phyloP scores from a whole-genome alignment of 2,329 filamentous ascomycete genomes.

The Verticillium nonalfalfae region DNA sequence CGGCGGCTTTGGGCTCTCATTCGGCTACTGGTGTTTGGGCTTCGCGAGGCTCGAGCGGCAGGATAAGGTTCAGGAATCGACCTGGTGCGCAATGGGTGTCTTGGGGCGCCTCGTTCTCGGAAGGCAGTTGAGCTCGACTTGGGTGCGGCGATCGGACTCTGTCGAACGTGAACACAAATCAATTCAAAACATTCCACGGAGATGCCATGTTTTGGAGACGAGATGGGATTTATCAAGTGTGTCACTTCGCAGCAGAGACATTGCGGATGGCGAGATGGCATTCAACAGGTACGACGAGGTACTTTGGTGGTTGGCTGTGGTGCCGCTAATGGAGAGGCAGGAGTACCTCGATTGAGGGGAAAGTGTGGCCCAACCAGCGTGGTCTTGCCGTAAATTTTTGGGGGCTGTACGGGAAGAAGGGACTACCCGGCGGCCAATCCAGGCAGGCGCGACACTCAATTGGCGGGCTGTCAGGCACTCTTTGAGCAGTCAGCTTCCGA shows the following conservation, averaged over 20 bases:
- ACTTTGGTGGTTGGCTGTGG: no score
- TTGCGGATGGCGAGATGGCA: not conserved
- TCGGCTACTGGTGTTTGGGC: no score
- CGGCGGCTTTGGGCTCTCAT: not conserved
- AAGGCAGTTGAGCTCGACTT: no score
- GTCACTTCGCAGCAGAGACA: not conserved
- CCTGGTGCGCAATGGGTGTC: no score
- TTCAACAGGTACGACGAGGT: no score
- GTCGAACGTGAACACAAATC: not conserved
- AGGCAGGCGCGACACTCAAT: not conserved
- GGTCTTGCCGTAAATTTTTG: not conserved
- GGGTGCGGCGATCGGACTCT: not conserved
- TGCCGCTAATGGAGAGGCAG: no score
- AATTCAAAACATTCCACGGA: not conserved
- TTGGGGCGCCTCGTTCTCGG: no score
- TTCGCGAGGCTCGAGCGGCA: no score
- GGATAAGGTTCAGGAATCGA: no score
- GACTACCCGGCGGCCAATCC: not conserved
- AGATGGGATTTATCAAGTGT: not conserved
- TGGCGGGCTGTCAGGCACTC: not conserved
- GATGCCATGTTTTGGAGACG: not conserved
- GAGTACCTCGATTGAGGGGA: no score
- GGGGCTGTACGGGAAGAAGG: not conserved
- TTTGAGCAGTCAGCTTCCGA: not conserved
- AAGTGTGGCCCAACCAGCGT: not conserved